Percentiles rank a stretch among this genome's conserved stretches.
phyloP scores from a whole-genome alignment of 2,329 filamentous ascomycete genomes.

The Aaosphaeria pasadenensis region DNA sequence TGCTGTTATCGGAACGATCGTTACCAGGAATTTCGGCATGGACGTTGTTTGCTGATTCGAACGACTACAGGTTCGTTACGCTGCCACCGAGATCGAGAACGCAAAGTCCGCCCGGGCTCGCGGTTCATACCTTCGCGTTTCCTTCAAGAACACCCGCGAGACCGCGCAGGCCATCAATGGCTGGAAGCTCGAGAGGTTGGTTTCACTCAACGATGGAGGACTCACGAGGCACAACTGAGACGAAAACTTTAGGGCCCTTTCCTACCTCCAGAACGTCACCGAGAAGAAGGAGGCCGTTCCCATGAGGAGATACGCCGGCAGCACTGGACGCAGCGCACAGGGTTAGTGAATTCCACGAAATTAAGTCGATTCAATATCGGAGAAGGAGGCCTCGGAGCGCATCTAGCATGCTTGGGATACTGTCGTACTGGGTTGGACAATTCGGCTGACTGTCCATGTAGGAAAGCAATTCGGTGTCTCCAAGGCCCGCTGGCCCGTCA shows the following conservation, averaged over 20 bases:
- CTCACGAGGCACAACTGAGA: too few species aligned
- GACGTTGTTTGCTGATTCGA: slow-evolving; percentile 25
- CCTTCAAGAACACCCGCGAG: slow-evolving; percentile 99
- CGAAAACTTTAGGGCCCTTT: slow-evolving; percentile 57
- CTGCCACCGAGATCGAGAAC: slow-evolving; percentile 35
- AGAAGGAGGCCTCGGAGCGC: too few species aligned
- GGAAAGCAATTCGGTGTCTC: slow-evolving; percentile 99
- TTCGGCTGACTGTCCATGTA: slow-evolving; percentile 38
- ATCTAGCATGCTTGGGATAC: neutral
- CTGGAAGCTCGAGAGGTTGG: slow-evolving; percentile 83
- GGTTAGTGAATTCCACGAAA: slow-evolving; percentile 63
- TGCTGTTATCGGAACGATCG: too few species aligned
- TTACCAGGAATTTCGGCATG: too few species aligned
- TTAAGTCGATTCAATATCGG: too few species aligned
- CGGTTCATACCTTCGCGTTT: slow-evolving; percentile 98
- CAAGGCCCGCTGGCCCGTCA: slow-evolving; percentile 98
- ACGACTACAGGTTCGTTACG: slow-evolving; percentile 53
- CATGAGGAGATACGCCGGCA: slow-evolving; percentile 95
- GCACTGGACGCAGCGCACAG: slow-evolving; percentile 94
- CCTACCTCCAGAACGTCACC: slow-evolving; percentile 97
- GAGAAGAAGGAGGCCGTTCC: slow-evolving; percentile 96
- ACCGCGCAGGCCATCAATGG: slow-evolving; percentile 99
- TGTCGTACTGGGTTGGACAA: neutral
- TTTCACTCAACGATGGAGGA: too few species aligned
- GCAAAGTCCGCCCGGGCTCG: slow-evolving; percentile 84